phyloP scores from a whole-genome alignment of 129 eudicot genomes.

The Heracleum sosnowskyi region DNA sequence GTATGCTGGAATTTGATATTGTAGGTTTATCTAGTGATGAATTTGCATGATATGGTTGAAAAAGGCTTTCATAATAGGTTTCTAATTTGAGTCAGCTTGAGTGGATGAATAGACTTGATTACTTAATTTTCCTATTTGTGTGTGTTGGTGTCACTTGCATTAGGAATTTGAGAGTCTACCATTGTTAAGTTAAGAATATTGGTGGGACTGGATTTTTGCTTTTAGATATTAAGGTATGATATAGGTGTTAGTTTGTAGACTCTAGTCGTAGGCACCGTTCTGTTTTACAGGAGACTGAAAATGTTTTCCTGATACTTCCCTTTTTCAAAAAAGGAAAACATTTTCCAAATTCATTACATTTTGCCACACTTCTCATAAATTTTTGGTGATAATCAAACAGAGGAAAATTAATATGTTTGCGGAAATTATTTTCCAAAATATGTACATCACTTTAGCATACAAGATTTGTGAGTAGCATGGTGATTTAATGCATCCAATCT shows the following conservation, averaged over 20 bases:
- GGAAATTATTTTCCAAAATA: too few species aligned
- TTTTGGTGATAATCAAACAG: not conserved
- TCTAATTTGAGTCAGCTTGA: not conserved
- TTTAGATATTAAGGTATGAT: not conserved
- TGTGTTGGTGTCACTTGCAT: not conserved
- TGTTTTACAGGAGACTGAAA: not conserved
- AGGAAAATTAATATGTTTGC: not conserved
- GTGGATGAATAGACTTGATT: not conserved
- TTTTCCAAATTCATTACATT: not conserved
- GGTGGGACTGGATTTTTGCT: not conserved
- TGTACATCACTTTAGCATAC: not conserved
- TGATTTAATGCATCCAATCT: not conserved
- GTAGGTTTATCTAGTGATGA: not conserved
- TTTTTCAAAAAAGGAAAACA: not conserved
- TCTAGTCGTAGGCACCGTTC: not conserved
- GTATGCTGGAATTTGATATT: too few species aligned
- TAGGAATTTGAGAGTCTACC: not conserved
- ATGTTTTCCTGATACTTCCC: not conserved
- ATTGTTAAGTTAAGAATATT: not conserved
- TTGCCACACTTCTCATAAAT: not conserved
- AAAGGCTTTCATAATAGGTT: too few species aligned
- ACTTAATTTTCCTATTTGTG: not conserved
- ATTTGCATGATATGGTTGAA: not conserved
- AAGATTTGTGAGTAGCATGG: not conserved
- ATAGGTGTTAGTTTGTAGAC: not conserved